Evolutionary conservation across 257 asterid genomes (phyloP).

Genomic region (Nicotiana undulata): DNA sequence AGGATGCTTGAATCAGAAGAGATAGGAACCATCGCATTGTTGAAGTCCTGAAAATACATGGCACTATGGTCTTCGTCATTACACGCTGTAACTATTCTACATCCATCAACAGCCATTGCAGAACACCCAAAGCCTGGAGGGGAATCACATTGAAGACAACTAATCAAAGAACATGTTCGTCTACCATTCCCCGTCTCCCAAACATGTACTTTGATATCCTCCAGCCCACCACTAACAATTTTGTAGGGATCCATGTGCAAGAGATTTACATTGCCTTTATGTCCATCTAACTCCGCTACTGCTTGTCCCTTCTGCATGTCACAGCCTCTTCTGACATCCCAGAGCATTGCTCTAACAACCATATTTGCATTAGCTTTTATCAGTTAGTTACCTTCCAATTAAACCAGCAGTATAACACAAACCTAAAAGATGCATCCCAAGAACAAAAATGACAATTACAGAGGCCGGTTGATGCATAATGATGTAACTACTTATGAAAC

Average conservation of each 20-base stretch:
- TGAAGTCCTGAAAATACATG: constrained; percentile 39
- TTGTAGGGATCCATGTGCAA: constrained; percentile 58
- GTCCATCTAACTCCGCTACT: constrained; percentile 42
- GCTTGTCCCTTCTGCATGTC: constrained; percentile 29
- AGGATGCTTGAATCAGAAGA: constrained; percentile 16
- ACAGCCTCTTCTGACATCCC: constrained; percentile 55
- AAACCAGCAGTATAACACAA: neutral
- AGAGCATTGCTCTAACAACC: constrained; percentile 49
- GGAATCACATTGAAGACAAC: constrained; percentile 8
- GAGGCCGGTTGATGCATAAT: neutral
- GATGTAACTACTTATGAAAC: neutral
- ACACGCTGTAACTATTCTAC: constrained; percentile 43
- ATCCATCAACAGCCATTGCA: constrained; percentile 56
- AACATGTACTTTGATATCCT: constrained; percentile 34
- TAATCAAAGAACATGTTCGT: constrained; percentile 28
- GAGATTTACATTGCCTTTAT: constrained; percentile 46
- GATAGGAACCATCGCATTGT: constrained; percentile 22
- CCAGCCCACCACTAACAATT: constrained; percentile 59
- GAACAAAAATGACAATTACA: neutral
- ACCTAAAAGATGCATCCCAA: neutral
- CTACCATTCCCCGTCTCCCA: constrained; percentile 56
- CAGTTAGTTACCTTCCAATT: neutral
- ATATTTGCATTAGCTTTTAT: neutral
- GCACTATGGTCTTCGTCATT: neutral
- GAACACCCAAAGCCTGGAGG: constrained; percentile 38